These are phyloP conservation scores for Aspergillus jensenii DNA, from an alignment of 2,329 filamentous ascomycete genomes.

Conservation along the genomic window DNA sequence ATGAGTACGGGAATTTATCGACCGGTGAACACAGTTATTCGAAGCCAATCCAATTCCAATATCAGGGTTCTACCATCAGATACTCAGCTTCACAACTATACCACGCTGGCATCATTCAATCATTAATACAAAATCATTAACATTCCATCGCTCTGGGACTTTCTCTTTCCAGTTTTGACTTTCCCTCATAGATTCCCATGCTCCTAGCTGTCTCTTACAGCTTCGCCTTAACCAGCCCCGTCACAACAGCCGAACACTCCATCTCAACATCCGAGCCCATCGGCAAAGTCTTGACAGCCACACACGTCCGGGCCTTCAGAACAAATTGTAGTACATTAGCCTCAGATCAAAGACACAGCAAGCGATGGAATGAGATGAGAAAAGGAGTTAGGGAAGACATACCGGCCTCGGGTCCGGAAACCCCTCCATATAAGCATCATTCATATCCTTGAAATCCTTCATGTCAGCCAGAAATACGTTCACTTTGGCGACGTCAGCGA, in stretches of 20 bases:
- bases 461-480: conserved; percentile 66
- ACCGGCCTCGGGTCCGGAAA: conserved; percentile 30
- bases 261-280: conserved; percentile 55
- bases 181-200: too few species aligned
- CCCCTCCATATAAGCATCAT: conserved; percentile 64
- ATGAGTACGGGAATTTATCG: too few species aligned
- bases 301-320: conserved; percentile 41
- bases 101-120: too few species aligned
- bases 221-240: conserved; percentile 14
- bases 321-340: neutral
- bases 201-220: conserved; percentile 6
- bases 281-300: conserved; percentile 53
- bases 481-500: conserved; percentile 63
- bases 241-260: conserved; percentile 49
- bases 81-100: too few species aligned
- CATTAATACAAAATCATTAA: too few species aligned
- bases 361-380: neutral
- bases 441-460: conserved; percentile 70
- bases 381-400: conserved; percentile 8
- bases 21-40: too few species aligned
- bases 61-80: too few species aligned
- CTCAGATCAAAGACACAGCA: neutral
- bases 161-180: too few species aligned
- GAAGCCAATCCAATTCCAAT: too few species aligned
- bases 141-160: too few species aligned